Percentiles rank a stretch among this genome's conserved stretches.
These are phyloP conservation scores for Ogataea nonfermentans DNA, from an alignment of 805 yeast species.

Conservation along the genomic window DNA sequence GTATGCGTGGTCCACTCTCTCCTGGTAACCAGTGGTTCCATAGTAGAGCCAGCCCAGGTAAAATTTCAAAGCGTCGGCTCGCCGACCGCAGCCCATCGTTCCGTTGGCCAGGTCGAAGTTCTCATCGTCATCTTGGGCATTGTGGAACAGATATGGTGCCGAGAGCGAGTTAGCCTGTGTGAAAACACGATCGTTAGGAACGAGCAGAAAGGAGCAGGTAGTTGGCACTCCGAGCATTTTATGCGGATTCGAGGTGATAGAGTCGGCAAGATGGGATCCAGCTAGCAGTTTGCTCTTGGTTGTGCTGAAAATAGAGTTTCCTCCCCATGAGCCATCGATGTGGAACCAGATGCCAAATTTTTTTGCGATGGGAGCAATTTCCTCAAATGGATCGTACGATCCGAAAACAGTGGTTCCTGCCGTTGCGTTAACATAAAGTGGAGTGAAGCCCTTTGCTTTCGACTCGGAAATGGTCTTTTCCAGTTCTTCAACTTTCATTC, in stretches of 20 bases:
- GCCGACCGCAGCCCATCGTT: constrained; percentile 89
- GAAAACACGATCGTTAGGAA: constrained; percentile 66
- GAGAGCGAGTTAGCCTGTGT: constrained; percentile 70
- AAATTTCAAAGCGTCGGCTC: constrained; percentile 78
- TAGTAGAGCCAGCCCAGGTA: constrained; percentile 81
- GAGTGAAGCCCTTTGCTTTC: constrained; percentile 55
- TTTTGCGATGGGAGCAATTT: constrained; percentile 53
- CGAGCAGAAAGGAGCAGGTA: constrained; percentile 67
- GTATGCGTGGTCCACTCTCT: constrained; percentile 72
- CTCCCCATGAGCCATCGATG: constrained; percentile 92
- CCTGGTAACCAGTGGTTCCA: constrained; percentile 63
- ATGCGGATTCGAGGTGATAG: constrained; percentile 81
- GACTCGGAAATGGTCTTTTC: constrained; percentile 45
- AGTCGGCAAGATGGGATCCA: constrained; percentile 68
- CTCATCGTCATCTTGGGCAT: constrained; percentile 47
- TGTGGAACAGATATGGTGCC: constrained; percentile 82
- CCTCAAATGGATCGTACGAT: constrained; percentile 67
- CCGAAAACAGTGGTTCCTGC: constrained; percentile 92
- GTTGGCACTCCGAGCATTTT: constrained; percentile 87
- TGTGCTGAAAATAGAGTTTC: constrained; percentile 68
- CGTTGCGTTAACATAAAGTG: constrained; percentile 75
- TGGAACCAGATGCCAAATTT: constrained; percentile 70
- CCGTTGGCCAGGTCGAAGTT: constrained; percentile 81
- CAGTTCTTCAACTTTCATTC: constrained; percentile 50
- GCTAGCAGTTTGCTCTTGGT: constrained; percentile 43